Base-by-base conservation (phyloP, 2,329 filamentous ascomycete genomes). In the Tolypocladium nubicola region DNA sequence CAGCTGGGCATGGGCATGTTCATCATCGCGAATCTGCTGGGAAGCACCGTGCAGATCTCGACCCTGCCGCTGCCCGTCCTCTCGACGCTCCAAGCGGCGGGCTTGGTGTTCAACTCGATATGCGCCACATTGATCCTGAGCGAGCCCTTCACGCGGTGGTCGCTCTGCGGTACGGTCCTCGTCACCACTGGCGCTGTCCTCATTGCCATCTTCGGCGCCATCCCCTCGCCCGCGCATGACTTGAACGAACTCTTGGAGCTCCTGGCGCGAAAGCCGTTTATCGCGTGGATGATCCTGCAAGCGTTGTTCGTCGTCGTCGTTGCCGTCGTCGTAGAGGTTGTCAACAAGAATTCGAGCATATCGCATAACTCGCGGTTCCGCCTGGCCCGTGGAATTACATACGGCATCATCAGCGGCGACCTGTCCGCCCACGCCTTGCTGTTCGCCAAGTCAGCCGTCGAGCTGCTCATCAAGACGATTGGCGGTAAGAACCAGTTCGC, bases 1-100 rank as follows among this genome's bases (percentile, higher is more conserved):
- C 94, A 97, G 82, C 78, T 95, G 61, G 94, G 94, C 58, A 97
- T 99, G 92, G 84, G 86, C 69, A 94, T 99, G 85, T 99, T 99
- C 74, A 85, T 99, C 63, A 79, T 96, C 63, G 90, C 94, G 61
- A 99, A 99, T 71, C 81, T 99, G 57, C 80, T 97, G 57, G 94
- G 94, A 59, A 97, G 92, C 75, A 93, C 90, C 41, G 94, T 99
- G 59, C 94, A 99, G 74, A 97, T 99, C 70, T 97, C 94, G 37
- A 97, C 93, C 1, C 79, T 99, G 50, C 94, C 94, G 19, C 79
- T 99, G 26, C 94, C 94, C 23, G 91, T 99, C 7, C 82, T 99
- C 39, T 97, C 93, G 57, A 97, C 94, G 1, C 78, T 99, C 41
- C 94, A 99, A 75, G 93, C 93, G 21, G 96, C 93, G 4, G 94